A percentile compares a stretch with the other conserved stretches of the same genome.
Evolutionary conservation across 768 basidiomycete species (phyloP).

Genomic region (Psilocybe azurescens): DNA sequence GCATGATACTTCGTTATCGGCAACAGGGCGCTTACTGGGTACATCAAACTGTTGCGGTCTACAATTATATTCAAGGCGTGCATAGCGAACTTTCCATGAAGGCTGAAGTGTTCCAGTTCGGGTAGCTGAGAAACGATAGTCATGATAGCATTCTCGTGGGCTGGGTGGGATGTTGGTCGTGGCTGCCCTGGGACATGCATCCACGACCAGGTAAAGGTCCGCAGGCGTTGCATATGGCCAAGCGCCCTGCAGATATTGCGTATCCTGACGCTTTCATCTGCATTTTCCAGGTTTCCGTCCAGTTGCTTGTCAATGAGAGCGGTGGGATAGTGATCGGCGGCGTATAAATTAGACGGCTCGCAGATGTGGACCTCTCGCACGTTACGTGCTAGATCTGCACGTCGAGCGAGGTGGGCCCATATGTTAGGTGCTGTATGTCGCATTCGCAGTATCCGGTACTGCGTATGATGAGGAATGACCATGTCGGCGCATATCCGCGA

Average conservation of each 20-base stretch:
- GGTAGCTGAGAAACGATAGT: conserved; percentile 32
- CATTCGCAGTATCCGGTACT: conserved; percentile 55
- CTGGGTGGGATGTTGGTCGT: conserved; percentile 36
- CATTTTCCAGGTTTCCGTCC: conserved; percentile 28
- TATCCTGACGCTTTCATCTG: conserved; percentile 38
- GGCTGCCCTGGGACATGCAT: conserved; percentile 27
- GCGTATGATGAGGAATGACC: conserved; percentile 52
- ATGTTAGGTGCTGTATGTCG: conserved; percentile 42
- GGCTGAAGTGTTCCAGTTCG: conserved; percentile 38
- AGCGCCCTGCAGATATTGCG: conserved; percentile 46
- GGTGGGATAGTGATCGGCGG: conserved; percentile 47
- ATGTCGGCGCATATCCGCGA: conserved; percentile 41
- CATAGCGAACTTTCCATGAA: conserved; percentile 43
- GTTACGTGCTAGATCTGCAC: conserved; percentile 52
- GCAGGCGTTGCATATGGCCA: conserved; percentile 44
- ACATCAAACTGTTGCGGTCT: conserved; percentile 36
- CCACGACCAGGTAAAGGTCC: conserved; percentile 50
- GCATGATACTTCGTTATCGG: background rate
- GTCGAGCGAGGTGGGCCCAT: conserved; percentile 57
- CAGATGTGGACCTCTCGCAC: conserved; percentile 52
- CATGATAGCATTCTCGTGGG: conserved; percentile 47
- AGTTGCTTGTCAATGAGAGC: conserved; percentile 36
- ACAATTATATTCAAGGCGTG: conserved; percentile 35
- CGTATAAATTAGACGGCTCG: conserved; percentile 39
- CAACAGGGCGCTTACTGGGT: conserved; percentile 40